A percentile compares a stretch with the other conserved stretches of the same genome.
These are phyloP conservation scores for Teunomyces barrocoloradensis DNA, from an alignment of 805 yeast species.

Conservation along the genomic window DNA sequence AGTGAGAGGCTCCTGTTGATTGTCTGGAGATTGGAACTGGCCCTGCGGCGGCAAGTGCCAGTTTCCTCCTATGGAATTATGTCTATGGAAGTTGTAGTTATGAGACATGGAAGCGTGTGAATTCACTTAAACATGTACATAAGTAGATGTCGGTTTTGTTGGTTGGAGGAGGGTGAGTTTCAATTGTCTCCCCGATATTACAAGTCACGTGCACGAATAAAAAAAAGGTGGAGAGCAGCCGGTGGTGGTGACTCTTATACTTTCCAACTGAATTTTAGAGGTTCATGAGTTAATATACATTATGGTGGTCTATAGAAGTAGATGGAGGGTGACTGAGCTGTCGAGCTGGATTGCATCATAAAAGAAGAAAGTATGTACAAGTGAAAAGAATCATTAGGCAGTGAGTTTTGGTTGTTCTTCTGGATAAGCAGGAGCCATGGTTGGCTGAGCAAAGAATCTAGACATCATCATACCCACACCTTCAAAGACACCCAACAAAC, in stretches of 20 bases:
- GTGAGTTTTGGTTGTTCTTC: conserved; percentile 39
- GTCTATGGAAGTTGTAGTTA: conserved; percentile 32
- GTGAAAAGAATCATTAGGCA: conserved; percentile 21
- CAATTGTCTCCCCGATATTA: conserved; percentile 1
- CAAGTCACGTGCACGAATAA: neutral
- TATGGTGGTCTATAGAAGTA: conserved; percentile 3
- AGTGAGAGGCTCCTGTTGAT: conserved; percentile 2
- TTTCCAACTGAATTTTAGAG: too few relatives aligned
- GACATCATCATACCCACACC: conserved; percentile 98
- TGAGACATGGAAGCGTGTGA: conserved; percentile 23
- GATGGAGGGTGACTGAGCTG: too few relatives aligned
- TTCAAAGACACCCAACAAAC: conserved; percentile 93
- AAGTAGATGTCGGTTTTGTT: neutral
- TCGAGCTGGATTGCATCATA: neutral
- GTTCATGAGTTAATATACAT: neutral
- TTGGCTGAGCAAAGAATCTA: conserved; percentile 80
- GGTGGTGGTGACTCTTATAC: neutral
- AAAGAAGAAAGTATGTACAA: conserved; percentile 1
- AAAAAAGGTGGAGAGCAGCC: neutral
- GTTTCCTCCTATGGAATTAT: conserved; percentile 38
- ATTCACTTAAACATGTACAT: neutral
- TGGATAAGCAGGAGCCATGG: conserved; percentile 45
- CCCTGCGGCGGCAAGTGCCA: conserved; percentile 36
- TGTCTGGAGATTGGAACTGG: conserved; percentile 6
- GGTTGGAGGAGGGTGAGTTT: neutral